Evolutionary conservation across 1,284 basidiomycete species (phyloP).

Genomic region (Ceratobasidium theobromae): DNA sequence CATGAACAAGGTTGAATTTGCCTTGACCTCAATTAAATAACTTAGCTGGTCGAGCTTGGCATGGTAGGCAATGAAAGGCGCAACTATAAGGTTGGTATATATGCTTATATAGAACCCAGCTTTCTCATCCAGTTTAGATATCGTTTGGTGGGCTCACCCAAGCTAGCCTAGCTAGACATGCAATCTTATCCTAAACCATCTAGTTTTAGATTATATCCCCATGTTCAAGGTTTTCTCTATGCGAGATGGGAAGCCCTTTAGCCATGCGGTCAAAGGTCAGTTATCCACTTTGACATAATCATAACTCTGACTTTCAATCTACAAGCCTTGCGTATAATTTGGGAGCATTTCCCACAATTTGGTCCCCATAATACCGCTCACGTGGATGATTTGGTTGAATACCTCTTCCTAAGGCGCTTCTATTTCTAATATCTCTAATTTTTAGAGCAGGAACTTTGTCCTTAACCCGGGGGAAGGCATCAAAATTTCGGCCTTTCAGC

Average conservation of each 20-base stretch:
- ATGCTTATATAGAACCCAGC: conserved; percentile 1
- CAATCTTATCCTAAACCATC: conserved; percentile 35
- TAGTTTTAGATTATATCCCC: conserved; percentile 79
- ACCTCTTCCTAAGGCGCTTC: background rate
- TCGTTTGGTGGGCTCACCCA: conserved; percentile 53
- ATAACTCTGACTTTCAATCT: background rate
- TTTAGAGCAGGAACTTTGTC: conserved; percentile 78
- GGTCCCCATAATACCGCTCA: conserved; percentile 71
- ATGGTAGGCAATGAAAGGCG: conserved; percentile 69
- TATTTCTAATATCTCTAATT: background rate
- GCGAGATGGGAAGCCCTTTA: conserved; percentile 70
- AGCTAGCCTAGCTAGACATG: background rate
- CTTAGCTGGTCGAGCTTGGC: conserved; percentile 69
- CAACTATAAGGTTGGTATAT: conserved; percentile 62
- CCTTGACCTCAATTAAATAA: background rate
- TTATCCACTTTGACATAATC: background rate
- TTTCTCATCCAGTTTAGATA: conserved; percentile 46
- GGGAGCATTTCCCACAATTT: conserved; percentile 80
- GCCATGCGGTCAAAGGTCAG: conserved; percentile 64
- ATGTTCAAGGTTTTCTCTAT: conserved; percentile 88
- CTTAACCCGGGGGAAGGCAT: conserved; percentile 82
- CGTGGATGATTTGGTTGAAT: conserved; percentile 74
- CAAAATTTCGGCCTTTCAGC: conserved; percentile 80
- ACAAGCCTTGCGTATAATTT: conserved; percentile 79
- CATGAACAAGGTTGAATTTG: background rate